Base-by-base conservation (phyloP, 2,329 filamentous ascomycete species). In the Hymenoscyphus repandus region DNA sequence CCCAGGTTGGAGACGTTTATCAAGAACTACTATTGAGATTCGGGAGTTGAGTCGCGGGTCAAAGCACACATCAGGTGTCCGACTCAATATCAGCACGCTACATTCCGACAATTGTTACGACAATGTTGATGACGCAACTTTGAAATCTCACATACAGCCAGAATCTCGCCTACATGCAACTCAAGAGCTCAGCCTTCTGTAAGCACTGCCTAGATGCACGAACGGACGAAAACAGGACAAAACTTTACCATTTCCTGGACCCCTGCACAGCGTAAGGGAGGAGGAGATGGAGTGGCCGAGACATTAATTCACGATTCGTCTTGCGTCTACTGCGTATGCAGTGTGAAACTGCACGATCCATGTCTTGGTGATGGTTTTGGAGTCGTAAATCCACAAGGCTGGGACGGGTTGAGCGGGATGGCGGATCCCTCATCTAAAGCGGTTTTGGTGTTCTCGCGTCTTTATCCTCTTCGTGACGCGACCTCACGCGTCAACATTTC, bases 321-420 rank as follows among this genome's bases (percentile, higher is more conserved):
- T 15, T 20, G 17, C 39, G 10, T 20, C 13, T 42, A 17, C 39
- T 20, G 17, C 39, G 10, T 20, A 11, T 42, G 39, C 39, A 42
- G 20, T 42, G 39, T 7, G 20, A 42, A 42, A 22, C 39, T 42
- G 39, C 39, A 27, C 5, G 7, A 42, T 42, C 39, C 39, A 42
- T 42, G 39, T 20, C 13, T 37, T 4, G 12, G 34, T 27, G 22
- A 15, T 42, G n/a, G 15, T 42, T 13, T 20, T 42, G 39, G 20
- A 20, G 15, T 42, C n/a, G 39, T 17, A 42, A 42, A 42, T 27
- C 39, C 39, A 42, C 39, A 42, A 22, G 39, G 39, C 39, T 42
- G 39, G 39, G 39, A 20, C 39, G 13, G 39, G 39, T 13, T 15
- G 39, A 22, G 18, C 20, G 13, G 15, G 15, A 27, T 27, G 22